phyloP scores from a whole-genome alignment of 129 eudicot genomes.

The Pulicaria dysenterica region DNA sequence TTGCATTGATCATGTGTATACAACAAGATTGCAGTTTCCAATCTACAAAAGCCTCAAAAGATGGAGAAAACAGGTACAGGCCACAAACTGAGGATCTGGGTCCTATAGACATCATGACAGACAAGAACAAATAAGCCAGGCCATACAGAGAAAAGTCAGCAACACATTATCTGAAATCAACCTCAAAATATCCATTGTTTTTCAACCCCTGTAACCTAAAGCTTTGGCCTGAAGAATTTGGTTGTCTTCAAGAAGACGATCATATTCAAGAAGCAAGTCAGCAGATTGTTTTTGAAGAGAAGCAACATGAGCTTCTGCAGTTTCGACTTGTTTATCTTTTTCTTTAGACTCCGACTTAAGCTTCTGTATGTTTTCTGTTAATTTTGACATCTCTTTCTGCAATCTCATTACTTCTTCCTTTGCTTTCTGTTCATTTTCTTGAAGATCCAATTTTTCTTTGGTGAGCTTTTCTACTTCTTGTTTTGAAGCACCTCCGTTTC shows the following conservation, averaged over 20 bases:
- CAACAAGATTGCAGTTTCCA: not conserved
- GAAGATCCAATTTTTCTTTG: slow-evolving; percentile 61
- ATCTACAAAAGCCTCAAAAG: slow-evolving; percentile 7
- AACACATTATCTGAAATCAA: not conserved
- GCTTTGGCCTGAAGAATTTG: slow-evolving; percentile 39
- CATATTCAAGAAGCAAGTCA: slow-evolving; percentile 90
- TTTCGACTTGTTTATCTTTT: slow-evolving; percentile 69
- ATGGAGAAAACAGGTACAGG: slow-evolving; percentile 4
- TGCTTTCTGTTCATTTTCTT: slow-evolving; percentile 72
- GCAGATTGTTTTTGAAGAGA: slow-evolving; percentile 96
- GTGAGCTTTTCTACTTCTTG: slow-evolving; percentile 73
- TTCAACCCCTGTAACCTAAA: slow-evolving; percentile 21
- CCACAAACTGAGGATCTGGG: not conserved
- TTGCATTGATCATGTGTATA: slow-evolving; percentile 2
- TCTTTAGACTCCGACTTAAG: slow-evolving; percentile 58
- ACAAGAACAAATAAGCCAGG: not conserved
- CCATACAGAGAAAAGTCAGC: slow-evolving; percentile 5
- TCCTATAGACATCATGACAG: slow-evolving; percentile 3
- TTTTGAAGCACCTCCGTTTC: slow-evolving; percentile 53
- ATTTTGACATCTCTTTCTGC: slow-evolving; percentile 55
- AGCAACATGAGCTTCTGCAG: slow-evolving; percentile 83
- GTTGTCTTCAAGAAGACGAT: slow-evolving; percentile 81
- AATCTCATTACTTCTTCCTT: slow-evolving; percentile 48
- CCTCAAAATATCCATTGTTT: not conserved
- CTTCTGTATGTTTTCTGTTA: slow-evolving; percentile 57